Base-by-base conservation (phyloP, 1,284 basidiomycete species). In the Trichosporon asahii region DNA sequence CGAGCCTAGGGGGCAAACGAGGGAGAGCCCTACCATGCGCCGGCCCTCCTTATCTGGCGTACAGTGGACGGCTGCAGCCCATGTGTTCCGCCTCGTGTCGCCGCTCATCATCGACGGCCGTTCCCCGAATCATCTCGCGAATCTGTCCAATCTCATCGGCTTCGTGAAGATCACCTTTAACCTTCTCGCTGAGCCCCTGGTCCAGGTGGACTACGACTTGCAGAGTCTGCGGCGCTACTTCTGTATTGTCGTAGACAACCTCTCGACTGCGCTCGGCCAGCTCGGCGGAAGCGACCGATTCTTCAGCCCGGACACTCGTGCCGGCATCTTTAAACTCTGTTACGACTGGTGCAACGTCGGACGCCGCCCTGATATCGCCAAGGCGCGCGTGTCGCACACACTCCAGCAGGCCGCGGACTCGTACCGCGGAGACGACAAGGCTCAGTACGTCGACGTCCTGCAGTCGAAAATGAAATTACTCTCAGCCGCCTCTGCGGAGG, bases 331-430 rank as follows among this genome's bases (percentile, higher is more conserved):
- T 82, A 88, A 90, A 61, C 85, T 94, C 55, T 95, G 94, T 77
- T 92, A 94, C 80, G 94, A 96, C 75, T 98, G 95, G 95, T 96
- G 95, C 80, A 90, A 92, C 75, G 87, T 92, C 67, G 93, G 92
- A 7, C 88, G 89, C 64, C 89, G 93, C 76, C 88, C 89, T 0
- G 92, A 93, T 71, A 85, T 86, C 15, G 88, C 90, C 29, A 91
- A 90, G 78, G 91, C 90, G 70, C 88, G 92, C 66, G 85, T 92
- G 64, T 87, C 90, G 29, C 82, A 88, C 66, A 94, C 94, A 87
- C 89, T 94, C 74, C 88, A 89, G 71, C 87, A 88, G 8, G 90
- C 90, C 0, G 88, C 88, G 0, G 88, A 84, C 35, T 80, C 80
- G 27, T 84, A 85, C 69, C 77, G 81, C 35, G 84, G 86, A 29